These are phyloP conservation scores for Gaeumannomyces sp. DNA, from an alignment of 2,329 filamentous ascomycete genomes.

Conservation along the genomic window DNA sequence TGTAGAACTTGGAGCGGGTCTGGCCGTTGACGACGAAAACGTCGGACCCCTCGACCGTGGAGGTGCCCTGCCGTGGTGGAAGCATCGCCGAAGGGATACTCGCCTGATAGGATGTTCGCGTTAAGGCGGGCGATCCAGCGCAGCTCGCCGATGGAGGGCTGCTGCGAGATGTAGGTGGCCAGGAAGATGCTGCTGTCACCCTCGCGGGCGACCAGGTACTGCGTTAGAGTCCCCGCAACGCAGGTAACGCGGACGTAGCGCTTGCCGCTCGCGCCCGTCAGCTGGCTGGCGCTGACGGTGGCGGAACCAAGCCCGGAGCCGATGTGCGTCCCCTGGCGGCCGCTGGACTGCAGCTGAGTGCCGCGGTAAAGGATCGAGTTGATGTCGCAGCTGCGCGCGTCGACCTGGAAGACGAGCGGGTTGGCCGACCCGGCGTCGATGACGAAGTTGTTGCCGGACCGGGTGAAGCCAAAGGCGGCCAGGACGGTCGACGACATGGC, in stretches of 20 bases:
- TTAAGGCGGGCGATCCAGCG: conserved; percentile 59
- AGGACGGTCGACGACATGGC: conserved; percentile 18
- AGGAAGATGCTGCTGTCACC: conserved; percentile 56
- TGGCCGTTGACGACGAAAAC: conserved; percentile 54
- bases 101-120: conserved; percentile 40
- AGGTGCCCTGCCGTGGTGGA: conserved; percentile 48
- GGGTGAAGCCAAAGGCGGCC: conserved; percentile 36
- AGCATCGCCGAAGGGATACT: conserved; percentile 46
- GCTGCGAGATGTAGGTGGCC: conserved; percentile 54
- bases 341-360: conserved; percentile 49
- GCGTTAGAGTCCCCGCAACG: conserved; percentile 52
- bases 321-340: conserved; percentile 48
- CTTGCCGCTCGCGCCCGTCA: conserved; percentile 7
- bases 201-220: conserved; percentile 55
- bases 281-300: conserved; percentile 36
- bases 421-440: conserved; percentile 43
- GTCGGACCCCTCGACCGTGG: conserved; percentile 51
- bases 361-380: conserved; percentile 56
- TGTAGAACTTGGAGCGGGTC: conserved; percentile 66
- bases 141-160: conserved; percentile 52
- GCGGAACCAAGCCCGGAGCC: conserved; percentile 52
- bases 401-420: conserved; percentile 44
- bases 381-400: conserved; percentile 53
- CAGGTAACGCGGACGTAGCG: conserved; percentile 57
- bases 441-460: conserved; percentile 33